phyloP scores from a whole-genome alignment of 2,329 filamentous ascomycete genomes.

The Coniosporium tulheliwenetii region DNA sequence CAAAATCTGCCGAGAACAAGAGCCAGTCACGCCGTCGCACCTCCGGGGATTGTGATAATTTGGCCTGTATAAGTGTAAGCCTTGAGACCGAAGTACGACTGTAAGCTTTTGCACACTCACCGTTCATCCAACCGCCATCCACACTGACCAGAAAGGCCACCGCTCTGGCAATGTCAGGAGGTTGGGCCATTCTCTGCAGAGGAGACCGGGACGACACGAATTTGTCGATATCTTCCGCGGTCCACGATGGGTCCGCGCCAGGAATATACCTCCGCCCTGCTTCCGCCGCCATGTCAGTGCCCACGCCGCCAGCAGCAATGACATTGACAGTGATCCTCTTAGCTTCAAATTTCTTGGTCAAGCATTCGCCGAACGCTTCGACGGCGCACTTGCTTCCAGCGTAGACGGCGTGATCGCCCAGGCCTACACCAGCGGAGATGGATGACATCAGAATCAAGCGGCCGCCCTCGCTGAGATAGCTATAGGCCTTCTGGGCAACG shows the following conservation, averaged over 20 bases:
- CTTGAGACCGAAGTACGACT: too few relatives aligned
- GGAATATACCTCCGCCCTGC: too few relatives aligned
- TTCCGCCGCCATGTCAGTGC: slow-evolving; percentile 14
- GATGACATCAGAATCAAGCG: slow-evolving; percentile 2
- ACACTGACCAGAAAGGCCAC: slow-evolving; percentile 23
- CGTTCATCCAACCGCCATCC: slow-evolving; percentile 24
- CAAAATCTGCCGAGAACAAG: too few relatives aligned
- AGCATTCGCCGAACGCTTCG: slow-evolving; percentile 15
- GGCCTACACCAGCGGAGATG: slow-evolving; percentile 10
- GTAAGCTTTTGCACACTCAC: slow-evolving; percentile 3
- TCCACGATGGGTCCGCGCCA: too few relatives aligned
- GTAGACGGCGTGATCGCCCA: slow-evolving; percentile 17
- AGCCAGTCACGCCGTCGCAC: too few relatives aligned
- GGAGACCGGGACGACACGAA: too few relatives aligned
- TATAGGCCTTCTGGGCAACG: slow-evolving; percentile 1
- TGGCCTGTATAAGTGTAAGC: too few relatives aligned
- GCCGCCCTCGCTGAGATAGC: slow-evolving; percentile 1
- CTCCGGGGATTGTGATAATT: too few relatives aligned
- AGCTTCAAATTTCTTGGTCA: slow-evolving; percentile 14
- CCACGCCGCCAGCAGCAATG: slow-evolving; percentile 18
- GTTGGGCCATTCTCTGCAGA: too few relatives aligned
- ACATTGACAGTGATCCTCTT: slow-evolving; percentile 21
- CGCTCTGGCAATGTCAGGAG: slow-evolving; percentile 20
- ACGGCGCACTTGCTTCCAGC: slow-evolving; percentile 19
- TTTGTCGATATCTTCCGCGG: too few relatives aligned